Evolutionary conservation across 2,329 filamentous ascomycete genomes (phyloP), one percentile per base, ranked within the genome.

Genomic region (Paecilomyces variotii): DNA sequence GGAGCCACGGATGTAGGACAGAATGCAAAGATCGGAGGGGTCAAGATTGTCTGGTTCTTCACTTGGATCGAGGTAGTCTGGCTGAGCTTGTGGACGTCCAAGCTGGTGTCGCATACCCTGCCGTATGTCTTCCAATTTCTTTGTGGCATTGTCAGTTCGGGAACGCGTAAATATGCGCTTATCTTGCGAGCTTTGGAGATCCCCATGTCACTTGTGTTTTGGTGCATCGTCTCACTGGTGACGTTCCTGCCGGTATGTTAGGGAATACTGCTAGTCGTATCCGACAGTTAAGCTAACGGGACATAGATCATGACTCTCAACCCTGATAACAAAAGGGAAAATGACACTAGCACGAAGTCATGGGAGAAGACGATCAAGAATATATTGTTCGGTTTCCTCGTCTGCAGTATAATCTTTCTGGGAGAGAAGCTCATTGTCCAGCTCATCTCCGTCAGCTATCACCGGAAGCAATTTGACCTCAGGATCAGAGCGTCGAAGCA

Each of bases 401-500:
- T 85, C 50, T 82, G 80, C 59, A 78, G 82, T 25, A 68, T 85
- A 58, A 80, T 87, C 55, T 80, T 84, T 54, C 74, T 86, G 4
- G 78, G 70, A 0, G 84, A 87, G 67, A 85, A 85, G 67, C 65
- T 83, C 39, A 72, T 87, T 57, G 81, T 87, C 51, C 84, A 87
- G 69, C 76, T 87, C 63, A 86, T 87, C 68, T 85, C 82, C 50
- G 86, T 87, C 75, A 85, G 83, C 72, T 87, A 87, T 67, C 85
- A 87, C 69, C 81, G 84, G 58, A 87, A 86, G 72, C 84, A 87
- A 62, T 87, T 87, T 68, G 82, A 85, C 60, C 64, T 79, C 12
- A 82, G 82, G 69, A 97, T 99, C 79, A 89, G 90, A 73, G 87
- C 91, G 50, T 96, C 91, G 26, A 97, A 99, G 79, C 87, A 85